Percentiles rank a stretch among this genome's conserved stretches.
These are phyloP conservation scores for Fusarium foetens DNA, from an alignment of 2,329 filamentous ascomycete species.

Conservation along the genomic window DNA sequence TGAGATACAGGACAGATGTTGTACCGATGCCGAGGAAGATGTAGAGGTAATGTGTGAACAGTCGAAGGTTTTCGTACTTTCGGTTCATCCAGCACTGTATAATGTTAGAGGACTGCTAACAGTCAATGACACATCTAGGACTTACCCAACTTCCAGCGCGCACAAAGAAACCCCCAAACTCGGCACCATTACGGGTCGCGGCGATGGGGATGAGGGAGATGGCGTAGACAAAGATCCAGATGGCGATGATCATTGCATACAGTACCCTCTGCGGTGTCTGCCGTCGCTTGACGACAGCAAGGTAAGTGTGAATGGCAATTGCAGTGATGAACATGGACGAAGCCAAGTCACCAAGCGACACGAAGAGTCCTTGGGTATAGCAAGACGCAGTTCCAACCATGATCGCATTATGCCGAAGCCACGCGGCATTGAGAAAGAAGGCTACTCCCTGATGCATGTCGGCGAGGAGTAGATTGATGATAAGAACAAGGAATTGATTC, in stretches of 20 bases:
- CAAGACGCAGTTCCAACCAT: constrained; percentile 65
- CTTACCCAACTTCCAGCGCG: constrained; percentile 71
- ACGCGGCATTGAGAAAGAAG: constrained; percentile 71
- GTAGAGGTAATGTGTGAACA: constrained; percentile 73
- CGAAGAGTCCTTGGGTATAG: constrained; percentile 73
- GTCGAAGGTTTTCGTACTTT: constrained; percentile 62
- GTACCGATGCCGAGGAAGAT: constrained; percentile 60
- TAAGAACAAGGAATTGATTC: constrained; percentile 76
- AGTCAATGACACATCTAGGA: background rate
- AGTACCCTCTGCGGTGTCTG: constrained; percentile 62
- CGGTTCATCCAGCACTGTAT: constrained; percentile 71
- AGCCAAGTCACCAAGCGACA: constrained; percentile 73
- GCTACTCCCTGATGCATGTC: constrained; percentile 73
- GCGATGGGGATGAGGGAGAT: constrained; percentile 64
- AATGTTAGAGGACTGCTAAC: background rate
- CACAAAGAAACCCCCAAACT: constrained; percentile 65
- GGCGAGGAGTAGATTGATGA: constrained; percentile 75
- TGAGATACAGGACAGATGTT: constrained; percentile 53
- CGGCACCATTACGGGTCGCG: constrained; percentile 55
- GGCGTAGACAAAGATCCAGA: constrained; percentile 70
- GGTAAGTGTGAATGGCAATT: constrained; percentile 74
- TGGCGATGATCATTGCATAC: constrained; percentile 56
- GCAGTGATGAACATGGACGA: constrained; percentile 73
- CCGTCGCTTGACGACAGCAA: constrained; percentile 67
- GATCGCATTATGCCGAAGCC: constrained; percentile 65